Conservation (phyloP, 1,139 yeast species). For the Saccharomyces uvarum region DNA sequence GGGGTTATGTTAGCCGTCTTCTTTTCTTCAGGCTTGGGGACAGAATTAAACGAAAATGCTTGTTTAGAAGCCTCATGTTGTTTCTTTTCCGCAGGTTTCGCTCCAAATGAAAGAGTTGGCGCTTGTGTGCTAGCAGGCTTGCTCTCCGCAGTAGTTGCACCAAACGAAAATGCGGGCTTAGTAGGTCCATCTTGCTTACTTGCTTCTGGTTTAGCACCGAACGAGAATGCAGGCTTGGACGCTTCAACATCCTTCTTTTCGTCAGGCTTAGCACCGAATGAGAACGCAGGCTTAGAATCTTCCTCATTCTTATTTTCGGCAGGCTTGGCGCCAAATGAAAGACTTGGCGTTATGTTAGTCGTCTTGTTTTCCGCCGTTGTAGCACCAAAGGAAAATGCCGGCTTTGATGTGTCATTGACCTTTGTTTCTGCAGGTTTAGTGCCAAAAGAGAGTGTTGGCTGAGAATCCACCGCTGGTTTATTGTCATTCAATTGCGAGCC, state of each 20-base stretch:
- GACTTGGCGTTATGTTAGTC: conserved; percentile 6
- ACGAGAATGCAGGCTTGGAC: conserved; percentile 27
- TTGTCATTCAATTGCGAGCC: conserved; percentile 8
- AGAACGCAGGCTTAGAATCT: conserved; percentile 14
- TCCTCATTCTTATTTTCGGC: neutral
- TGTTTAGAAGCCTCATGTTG: conserved; percentile 5
- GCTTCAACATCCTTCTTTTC: conserved; percentile 7
- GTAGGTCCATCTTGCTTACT: conserved; percentile 21
- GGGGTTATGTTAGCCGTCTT: conserved; percentile 17
- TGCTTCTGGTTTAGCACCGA: conserved; percentile 27
- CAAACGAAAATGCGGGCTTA: conserved; percentile 23
- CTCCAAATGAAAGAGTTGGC: conserved; percentile 17
- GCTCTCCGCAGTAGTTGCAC: conserved; percentile 16
- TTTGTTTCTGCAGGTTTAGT: neutral
- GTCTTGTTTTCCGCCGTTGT: conserved; percentile 11
- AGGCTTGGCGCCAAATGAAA: conserved; percentile 15
- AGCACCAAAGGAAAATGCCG: conserved; percentile 10
- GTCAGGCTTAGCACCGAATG: conserved; percentile 21
- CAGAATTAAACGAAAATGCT: conserved; percentile 29
- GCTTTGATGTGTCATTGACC: conserved; percentile 1
- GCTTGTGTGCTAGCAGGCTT: conserved; percentile 2
- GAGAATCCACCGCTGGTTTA: conserved; percentile 6
- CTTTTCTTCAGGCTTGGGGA: conserved; percentile 17
- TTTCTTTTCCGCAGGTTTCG: conserved; percentile 27
- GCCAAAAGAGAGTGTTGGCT: conserved; percentile 3